phyloP scores from a whole-genome alignment of 1,284 basidiomycete genomes.

The Tylopilus orsonianus region DNA sequence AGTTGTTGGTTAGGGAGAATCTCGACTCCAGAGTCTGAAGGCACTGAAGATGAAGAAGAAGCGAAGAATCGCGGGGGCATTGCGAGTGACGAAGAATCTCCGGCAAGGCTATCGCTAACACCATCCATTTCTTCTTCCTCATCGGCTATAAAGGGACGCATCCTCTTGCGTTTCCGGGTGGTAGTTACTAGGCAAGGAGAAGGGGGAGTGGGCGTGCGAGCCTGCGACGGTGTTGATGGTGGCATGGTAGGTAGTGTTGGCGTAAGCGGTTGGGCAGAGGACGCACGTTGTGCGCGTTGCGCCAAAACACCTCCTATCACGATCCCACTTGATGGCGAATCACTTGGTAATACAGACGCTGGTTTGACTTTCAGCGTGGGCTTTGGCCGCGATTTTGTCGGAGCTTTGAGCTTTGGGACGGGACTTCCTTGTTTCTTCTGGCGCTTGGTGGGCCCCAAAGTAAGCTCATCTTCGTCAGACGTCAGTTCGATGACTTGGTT shows the following conservation, averaged over 20 bases:
- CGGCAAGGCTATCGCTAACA: neutral
- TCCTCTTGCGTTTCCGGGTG: conserved; percentile 30
- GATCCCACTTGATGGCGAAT: conserved; percentile 7
- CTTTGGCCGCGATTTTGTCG: conserved; percentile 26
- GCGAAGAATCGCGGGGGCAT: conserved; percentile 32
- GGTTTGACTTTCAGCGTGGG: conserved; percentile 24
- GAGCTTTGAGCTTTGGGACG: conserved; percentile 8
- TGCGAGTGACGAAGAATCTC: conserved; percentile 1
- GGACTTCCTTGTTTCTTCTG: conserved; percentile 26
- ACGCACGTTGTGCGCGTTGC: neutral
- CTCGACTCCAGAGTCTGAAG: conserved; percentile 26
- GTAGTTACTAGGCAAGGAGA: conserved; percentile 21
- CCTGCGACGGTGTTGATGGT: conserved; percentile 28
- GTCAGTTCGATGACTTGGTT: conserved; percentile 35
- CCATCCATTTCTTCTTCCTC: conserved; percentile 20
- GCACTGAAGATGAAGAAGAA: conserved; percentile 27
- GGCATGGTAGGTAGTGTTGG: conserved; percentile 30
- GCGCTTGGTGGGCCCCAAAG: conserved; percentile 28
- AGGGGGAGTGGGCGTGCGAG: conserved; percentile 23
- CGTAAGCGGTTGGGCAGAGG: conserved; percentile 13
- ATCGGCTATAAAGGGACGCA: conserved; percentile 6
- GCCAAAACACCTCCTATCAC: neutral
- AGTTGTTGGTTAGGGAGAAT: conserved; percentile 11
- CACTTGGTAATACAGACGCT: conserved; percentile 1
- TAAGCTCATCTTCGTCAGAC: conserved; percentile 33